phyloP scores from a whole-genome alignment of 2,329 filamentous ascomycete species.

The Cordyceps cicadae region DNA sequence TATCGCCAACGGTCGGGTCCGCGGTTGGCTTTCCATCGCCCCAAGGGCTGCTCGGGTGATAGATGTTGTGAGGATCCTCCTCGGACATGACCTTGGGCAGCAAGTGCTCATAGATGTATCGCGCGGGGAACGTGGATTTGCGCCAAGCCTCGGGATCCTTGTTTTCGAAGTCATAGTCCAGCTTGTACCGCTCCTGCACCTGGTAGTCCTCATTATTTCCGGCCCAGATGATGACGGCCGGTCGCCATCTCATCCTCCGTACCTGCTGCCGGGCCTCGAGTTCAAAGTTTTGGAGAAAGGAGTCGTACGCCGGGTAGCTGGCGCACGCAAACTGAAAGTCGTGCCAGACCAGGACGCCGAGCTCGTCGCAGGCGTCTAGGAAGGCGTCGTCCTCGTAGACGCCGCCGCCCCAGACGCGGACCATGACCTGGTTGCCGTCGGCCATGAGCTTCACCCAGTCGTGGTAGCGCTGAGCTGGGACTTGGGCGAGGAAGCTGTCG shows the following conservation, averaged over 20 bases:
- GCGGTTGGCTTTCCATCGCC: conserved; percentile 48
- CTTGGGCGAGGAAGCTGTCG: conserved; percentile 63
- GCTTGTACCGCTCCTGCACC: conserved; percentile 58
- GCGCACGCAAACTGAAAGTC: conserved; percentile 72
- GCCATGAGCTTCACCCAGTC: conserved; percentile 64
- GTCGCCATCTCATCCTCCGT: conserved; percentile 44
- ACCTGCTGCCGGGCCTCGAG: conserved; percentile 56
- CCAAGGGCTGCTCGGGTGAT: conserved; percentile 68
- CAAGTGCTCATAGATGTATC: conserved; percentile 71
- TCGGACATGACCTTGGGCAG: conserved; percentile 56
- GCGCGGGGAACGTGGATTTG: conserved; percentile 63
- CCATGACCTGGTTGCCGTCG: conserved; percentile 68
- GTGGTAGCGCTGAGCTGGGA: conserved; percentile 52
- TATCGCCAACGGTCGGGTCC: conserved; percentile 65
- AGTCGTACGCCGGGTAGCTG: conserved; percentile 57
- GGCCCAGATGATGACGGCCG: conserved; percentile 65
- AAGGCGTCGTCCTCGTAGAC: conserved; percentile 64
- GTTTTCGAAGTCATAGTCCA: conserved; percentile 66
- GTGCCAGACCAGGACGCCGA: conserved; percentile 70
- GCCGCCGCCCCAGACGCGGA: conserved; percentile 64
- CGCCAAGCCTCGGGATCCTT: conserved; percentile 68
- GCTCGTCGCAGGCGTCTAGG: conserved; percentile 62
- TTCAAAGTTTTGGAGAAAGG: conserved; percentile 51
- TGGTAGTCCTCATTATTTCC: conserved; percentile 77
- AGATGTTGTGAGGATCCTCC: conserved; percentile 55